Percentiles rank a stretch among this genome's conserved stretches.
Conservation (phyloP, 345 rosid genomes). For the Arabidopsis arenosa region DNA sequence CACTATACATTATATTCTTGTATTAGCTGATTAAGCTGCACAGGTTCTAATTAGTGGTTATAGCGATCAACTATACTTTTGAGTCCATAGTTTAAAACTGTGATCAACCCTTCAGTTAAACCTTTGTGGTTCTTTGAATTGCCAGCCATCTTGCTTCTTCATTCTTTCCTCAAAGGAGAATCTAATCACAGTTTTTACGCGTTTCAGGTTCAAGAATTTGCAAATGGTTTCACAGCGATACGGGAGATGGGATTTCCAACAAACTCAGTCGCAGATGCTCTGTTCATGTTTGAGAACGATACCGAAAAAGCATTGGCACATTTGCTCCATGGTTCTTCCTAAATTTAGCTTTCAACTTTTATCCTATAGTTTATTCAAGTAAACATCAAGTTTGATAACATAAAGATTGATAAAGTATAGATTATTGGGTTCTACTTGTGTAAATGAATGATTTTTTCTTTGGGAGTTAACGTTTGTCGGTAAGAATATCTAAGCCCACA, state of each 20-base stretch:
- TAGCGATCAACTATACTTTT: background rate
- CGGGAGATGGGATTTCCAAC: constrained; percentile 90
- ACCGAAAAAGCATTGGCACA: constrained; percentile 81
- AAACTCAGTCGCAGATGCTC: constrained; percentile 63
- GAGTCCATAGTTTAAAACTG: background rate
- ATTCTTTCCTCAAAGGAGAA: background rate
- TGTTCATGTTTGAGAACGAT: constrained; percentile 71
- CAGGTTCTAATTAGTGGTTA: background rate
- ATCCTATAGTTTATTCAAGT: constrained; percentile 20
- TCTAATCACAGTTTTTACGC: background rate
- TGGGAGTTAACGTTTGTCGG: background rate
- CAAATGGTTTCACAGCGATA: constrained; percentile 57
- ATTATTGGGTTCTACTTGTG: constrained; percentile 13
- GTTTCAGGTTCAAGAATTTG: constrained; percentile 72
- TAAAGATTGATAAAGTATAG: constrained; percentile 6
- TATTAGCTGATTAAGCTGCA: background rate
- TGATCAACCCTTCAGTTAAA: background rate
- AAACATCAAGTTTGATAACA: constrained; percentile 12
- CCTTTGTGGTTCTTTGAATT: background rate
- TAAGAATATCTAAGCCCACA: background rate
- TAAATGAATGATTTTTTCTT: constrained; percentile 24
- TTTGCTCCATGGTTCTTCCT: constrained; percentile 54
- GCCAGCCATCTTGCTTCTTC: background rate
- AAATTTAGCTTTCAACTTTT: constrained; percentile 19
- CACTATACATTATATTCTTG: background rate